Evolutionary conservation across 345 rosid species (phyloP).

Genomic region (Punica granatum): DNA sequence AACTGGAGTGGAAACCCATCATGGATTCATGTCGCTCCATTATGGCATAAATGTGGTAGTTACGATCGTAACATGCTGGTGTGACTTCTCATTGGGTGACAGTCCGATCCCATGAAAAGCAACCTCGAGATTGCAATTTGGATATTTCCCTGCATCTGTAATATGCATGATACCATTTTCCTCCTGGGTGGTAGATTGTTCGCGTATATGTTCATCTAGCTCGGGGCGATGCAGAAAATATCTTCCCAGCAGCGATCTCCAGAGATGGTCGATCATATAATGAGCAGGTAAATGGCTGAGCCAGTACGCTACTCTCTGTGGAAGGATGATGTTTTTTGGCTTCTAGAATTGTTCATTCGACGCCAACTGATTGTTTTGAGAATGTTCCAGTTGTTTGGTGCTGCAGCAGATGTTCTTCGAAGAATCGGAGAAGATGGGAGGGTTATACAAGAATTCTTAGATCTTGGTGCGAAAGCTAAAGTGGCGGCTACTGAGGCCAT

Average conservation of each 20-base stretch:
- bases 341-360: constrained; percentile 4
- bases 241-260: constrained; percentile 88
- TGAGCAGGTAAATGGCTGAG: constrained; percentile 52
- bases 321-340: neutral
- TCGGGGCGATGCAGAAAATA: constrained; percentile 68
- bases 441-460: constrained; percentile 61
- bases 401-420: constrained; percentile 75
- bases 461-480: constrained; percentile 74
- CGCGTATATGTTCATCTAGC: constrained; percentile 81
- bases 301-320: neutral
- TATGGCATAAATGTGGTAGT: neutral
- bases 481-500: constrained; percentile 91
- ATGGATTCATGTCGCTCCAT: neutral
- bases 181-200: constrained; percentile 58
- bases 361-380: constrained; percentile 10
- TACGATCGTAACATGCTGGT: neutral
- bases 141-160: neutral
- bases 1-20: neutral
- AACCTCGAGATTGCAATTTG: neutral
- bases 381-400: constrained; percentile 62
- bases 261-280: constrained; percentile 95
- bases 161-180: neutral
- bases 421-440: constrained; percentile 81
- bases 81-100: neutral
- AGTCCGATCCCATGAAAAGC: neutral